Percentiles rank a stretch among this genome's conserved stretches.
Evolutionary conservation across 495 filamentous ascomycete genomes (phyloP).

Genomic region (Daldinia decipiens): DNA sequence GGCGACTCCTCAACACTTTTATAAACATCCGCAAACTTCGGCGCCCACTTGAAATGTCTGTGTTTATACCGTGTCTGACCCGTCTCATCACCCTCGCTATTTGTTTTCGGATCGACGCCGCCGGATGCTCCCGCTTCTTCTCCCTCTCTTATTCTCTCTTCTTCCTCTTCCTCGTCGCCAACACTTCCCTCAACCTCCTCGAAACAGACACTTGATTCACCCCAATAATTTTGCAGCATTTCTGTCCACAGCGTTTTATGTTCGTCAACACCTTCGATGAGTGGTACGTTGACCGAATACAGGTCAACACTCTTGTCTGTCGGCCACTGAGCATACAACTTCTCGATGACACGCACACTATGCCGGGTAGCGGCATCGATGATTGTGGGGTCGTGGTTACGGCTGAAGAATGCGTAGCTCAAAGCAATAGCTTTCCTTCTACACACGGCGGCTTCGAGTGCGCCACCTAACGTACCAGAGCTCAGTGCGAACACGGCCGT

Average conservation of each 20-base stretch:
- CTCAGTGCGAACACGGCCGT: conserved; percentile 92
- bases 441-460: conserved; percentile 91
- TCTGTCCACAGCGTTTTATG: conserved; percentile 79
- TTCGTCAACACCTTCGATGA: conserved; percentile 72
- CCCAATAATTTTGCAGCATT: conserved; percentile 91
- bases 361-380: conserved; percentile 78
- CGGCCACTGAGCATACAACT: conserved; percentile 79
- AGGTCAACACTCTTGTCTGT: conserved; percentile 72
- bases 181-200: conserved; percentile 73
- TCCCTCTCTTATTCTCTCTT: conserved; percentile 70
- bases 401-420: conserved; percentile 83
- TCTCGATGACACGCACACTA: conserved; percentile 78
- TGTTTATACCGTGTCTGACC: conserved; percentile 63
- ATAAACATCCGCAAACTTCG: conserved; percentile 85
- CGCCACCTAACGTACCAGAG: conserved; percentile 89
- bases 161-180: conserved; percentile 68
- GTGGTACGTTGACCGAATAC: conserved; percentile 87
- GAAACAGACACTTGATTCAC: conserved; percentile 79
- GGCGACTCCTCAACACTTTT: conserved; percentile 79
- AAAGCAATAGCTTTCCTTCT: conserved; percentile 80
- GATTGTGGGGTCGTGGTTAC: conserved; percentile 75
- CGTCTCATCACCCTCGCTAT: conserved; percentile 46
- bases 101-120: conserved; percentile 14
- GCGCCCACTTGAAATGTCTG: conserved; percentile 95
- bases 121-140: conserved; percentile 54